A percentile compares a stretch with the other conserved stretches of the same genome.
These are phyloP conservation scores for Hymenoscyphus fructigenus DNA, from an alignment of 2,329 filamentous ascomycete genomes.

Conservation along the genomic window DNA sequence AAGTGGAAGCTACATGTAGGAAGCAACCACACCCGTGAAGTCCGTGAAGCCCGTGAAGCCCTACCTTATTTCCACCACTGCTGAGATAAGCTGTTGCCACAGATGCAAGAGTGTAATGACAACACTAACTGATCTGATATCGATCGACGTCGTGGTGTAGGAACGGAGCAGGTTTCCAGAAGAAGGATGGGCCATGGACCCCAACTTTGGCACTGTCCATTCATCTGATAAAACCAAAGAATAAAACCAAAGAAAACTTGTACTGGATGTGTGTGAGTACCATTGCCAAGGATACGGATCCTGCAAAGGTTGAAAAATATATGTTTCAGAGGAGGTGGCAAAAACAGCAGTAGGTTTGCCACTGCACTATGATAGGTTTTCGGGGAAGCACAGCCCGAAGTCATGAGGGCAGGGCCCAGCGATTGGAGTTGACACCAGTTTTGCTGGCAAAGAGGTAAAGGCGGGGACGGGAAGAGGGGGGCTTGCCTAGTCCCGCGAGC, in stretches of 20 bases:
- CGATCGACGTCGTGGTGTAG: too few species aligned
- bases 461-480: neutral
- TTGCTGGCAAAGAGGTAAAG: neutral
- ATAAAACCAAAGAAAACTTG: neutral
- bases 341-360: neutral
- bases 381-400: neutral
- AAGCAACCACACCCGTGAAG: neutral
- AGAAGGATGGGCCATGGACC: neutral
- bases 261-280: neutral
- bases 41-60: neutral
- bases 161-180: neutral
- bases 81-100: neutral
- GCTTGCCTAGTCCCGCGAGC: neutral
- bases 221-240: neutral
- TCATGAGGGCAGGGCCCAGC: neutral
- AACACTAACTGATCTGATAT: neutral
- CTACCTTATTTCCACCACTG: neutral
- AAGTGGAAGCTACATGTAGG: constrained; percentile 2
- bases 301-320: neutral
- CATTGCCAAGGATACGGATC: neutral
- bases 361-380: neutral
- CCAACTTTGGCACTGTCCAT: neutral
- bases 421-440: neutral
- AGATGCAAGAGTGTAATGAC: neutral
- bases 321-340: neutral